Conservation (phyloP, 805 yeast genomes). For the Zygosaccharomyces rouxii region DNA sequence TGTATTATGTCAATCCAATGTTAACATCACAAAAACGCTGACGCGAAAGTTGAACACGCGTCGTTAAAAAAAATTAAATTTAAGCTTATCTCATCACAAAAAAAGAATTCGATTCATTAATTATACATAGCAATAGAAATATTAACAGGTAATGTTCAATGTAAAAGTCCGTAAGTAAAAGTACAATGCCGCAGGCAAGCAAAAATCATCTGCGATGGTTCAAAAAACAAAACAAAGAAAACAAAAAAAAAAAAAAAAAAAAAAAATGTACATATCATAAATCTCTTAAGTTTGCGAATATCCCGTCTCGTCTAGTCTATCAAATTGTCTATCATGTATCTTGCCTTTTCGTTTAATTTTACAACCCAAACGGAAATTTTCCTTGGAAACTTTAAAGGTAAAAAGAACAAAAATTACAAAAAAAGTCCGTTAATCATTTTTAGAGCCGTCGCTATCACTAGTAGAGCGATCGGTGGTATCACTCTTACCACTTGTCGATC, state of each 20-base stretch:
- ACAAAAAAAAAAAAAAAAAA: neutral
- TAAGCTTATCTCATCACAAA: neutral
- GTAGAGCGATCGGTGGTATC: constrained; percentile 5
- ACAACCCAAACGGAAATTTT: neutral
- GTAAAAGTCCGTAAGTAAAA: neutral
- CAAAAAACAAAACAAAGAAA: neutral
- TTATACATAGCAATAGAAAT: neutral
- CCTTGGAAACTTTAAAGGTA: neutral
- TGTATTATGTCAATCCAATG: neutral
- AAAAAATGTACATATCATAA: neutral
- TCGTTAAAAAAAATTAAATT: neutral
- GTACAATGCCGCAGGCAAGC: neutral
- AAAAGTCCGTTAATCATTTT: neutral
- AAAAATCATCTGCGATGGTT: neutral
- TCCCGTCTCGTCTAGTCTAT: constrained; percentile 1
- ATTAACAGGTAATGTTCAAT: neutral
- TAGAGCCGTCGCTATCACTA: constrained; percentile 2
- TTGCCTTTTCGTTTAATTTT: neutral
- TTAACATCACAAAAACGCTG: neutral
- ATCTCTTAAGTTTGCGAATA: neutral
- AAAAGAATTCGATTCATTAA: neutral
- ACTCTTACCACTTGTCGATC: constrained; percentile 11
- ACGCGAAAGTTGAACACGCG: neutral
- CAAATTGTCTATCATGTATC: neutral
- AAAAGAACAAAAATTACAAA: neutral